Conservation (phyloP, 139 green algal species). For the Closterium sp. region DNA sequence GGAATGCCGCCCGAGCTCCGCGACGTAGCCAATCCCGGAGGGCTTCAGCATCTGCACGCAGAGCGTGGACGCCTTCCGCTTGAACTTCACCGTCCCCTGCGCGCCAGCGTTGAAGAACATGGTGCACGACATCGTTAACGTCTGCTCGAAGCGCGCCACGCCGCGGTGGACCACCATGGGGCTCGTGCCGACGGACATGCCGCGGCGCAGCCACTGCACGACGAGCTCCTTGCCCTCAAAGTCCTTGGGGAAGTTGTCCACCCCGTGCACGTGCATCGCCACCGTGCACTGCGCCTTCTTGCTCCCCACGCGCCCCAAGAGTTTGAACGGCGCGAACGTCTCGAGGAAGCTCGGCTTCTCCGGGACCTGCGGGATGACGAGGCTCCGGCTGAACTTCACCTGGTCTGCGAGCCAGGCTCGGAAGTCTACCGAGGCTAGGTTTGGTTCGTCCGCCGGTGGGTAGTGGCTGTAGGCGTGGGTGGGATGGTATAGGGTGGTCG, state of each 20-base stretch:
- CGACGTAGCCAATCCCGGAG: not conserved
- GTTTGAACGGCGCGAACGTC: not conserved
- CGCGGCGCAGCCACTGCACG: slow-evolving; percentile 18
- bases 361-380: not conserved
- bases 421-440: slow-evolving; percentile 13
- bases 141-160: slow-evolving; percentile 31
- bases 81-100: not conserved
- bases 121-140: slow-evolving; percentile 10
- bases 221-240: slow-evolving; percentile 1
- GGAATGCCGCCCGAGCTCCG: slow-evolving; percentile 26
- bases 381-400: slow-evolving; percentile 26
- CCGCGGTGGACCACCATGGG: slow-evolving; percentile 4
- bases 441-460: not conserved
- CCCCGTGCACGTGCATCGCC: slow-evolving; percentile 31
- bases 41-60: not conserved
- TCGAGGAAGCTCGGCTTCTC: not conserved
- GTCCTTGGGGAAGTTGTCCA: slow-evolving; percentile 21
- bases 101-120: slow-evolving; percentile 14
- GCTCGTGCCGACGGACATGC: not conserved
- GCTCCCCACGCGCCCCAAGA: slow-evolving; percentile 13
- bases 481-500: not conserved
- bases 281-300: slow-evolving; percentile 26
- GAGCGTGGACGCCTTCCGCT: not conserved
- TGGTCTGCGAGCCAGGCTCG: slow-evolving; percentile 33
- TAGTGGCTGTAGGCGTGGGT: not conserved